Base-by-base conservation (phyloP, 805 yeast species). In the Ogataea minuta region DNA sequence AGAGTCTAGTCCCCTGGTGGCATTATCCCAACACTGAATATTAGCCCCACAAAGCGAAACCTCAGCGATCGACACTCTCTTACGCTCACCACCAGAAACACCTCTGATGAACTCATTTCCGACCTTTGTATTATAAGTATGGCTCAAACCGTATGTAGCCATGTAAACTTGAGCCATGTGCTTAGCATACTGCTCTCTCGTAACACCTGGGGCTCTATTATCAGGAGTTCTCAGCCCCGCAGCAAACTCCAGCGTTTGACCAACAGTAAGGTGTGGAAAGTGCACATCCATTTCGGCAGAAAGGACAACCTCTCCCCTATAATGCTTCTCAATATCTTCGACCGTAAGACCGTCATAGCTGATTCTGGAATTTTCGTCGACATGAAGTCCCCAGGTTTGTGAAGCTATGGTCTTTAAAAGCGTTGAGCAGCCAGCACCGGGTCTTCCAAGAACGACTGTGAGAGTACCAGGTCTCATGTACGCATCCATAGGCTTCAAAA, bases 401-500 rank as follows among this genome's bases (percentile, higher is more conserved):
- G 79, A 58, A 26, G 81, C 66, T 26, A 80, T 66, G 4, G 84
- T 72, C 52, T 80, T 80, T 51, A 81, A 64, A 34, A 81, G 63
- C 0, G 88, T 80, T 3, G 86, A 73, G 57, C 88, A 81, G 47
- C 89, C 88, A n/a, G 87, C 77, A 53, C 91, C 91, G 1, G 91
- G 91, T 61, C 90, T 74, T 41, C 93, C 91, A 32, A 84, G 65
- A 9, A 84, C 88, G 34, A 82, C 83, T 6, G 83, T 72, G 32
- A 82, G 64, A 45, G 80, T 81, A 33, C 88, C 87, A 3, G 85
- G 79, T 36, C 63, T 64, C 40, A 79, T 66, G 3, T 72, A 36
- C n/a, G 81, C 88, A 52, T 80, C 84, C 84, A 79, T 79, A 21
- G 82, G 71, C 55, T 79, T 79, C 58, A 76, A 66, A 46, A 76